Evolutionary conservation across 108 stramenopile species (phyloP), one percentile per base, ranked within the genome.

Genomic region (Fistulifera pelliculosa): DNA sequence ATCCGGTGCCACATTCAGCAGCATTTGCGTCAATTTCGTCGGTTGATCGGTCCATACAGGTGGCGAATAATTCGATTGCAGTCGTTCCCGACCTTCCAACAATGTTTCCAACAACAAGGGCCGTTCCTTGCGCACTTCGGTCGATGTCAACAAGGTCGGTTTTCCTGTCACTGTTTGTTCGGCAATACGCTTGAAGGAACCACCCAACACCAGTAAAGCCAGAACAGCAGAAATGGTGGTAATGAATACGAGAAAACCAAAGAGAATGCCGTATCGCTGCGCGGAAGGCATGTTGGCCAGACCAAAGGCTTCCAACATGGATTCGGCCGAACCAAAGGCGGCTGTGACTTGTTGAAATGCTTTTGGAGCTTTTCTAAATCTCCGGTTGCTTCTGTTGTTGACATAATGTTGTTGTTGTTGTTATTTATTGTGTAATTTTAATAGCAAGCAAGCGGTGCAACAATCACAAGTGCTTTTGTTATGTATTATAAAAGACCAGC

Each of bases 181-280:
- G 31, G 66, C 77, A 22, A 91, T 85, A 14, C 90, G 74, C 56
- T 78, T 49, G 45, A 82, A 87, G 17, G 79, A 69, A 8, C 90
- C 90, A 42, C 90, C 90, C 17, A 83, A 58, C 2, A 76, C 60
- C 2, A 91, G 54, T 26, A 91, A 48, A 2, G 73, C 38, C 1
- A 87, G 8, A 1, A 91, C 85, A 25, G 85, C 66, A 41, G 52
- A 31, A n/a, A 91, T 71, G 41, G 90, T 91, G 27, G 57, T 52
- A 0, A 57, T 54, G 57, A 91, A 91, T 17, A 73, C 73, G 21
- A 85, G n/a, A 23, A 66, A 70, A 11, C 90, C 90, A 49, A 85
- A 77, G 35, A 81, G 11, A 48, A 91, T 87, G n/a, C 90, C 90
- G 57, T 83, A 83, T 25, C 75, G 71, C 59, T 91, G 90, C 10